A percentile compares a stretch with the other conserved stretches of the same genome.
Conservation (phyloP, 2,329 filamentous ascomycete species). For the Trichophyton rubrum region DNA sequence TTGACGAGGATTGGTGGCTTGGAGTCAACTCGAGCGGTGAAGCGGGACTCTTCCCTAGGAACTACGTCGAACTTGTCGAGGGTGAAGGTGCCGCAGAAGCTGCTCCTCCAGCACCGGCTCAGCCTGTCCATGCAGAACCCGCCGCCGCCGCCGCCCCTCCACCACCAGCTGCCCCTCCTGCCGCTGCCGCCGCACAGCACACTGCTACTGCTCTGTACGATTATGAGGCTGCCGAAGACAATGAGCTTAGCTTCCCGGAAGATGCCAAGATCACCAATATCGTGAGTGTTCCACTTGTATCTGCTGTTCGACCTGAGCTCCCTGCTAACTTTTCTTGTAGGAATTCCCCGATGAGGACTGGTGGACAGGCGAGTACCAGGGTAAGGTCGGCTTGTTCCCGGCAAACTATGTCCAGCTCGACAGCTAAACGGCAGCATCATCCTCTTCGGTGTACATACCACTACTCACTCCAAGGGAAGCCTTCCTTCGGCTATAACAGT, state of each 20-base stretch:
- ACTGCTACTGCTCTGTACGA: conserved; percentile 84
- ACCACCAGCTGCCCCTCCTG: conserved; percentile 23
- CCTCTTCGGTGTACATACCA: background rate
- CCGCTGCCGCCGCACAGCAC: conserved; percentile 32
- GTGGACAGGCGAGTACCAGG: conserved; percentile 85
- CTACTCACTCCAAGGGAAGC: background rate
- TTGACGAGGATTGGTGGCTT: conserved; percentile 98
- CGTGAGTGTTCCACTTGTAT: conserved; percentile 38
- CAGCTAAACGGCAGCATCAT: conserved; percentile 16
- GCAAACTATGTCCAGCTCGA: conserved; percentile 39
- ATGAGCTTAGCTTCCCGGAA: conserved; percentile 75
- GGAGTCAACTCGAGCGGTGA: conserved; percentile 77
- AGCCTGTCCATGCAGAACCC: conserved; percentile 22
- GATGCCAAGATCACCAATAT: conserved; percentile 69
- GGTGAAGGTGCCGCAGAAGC: conserved; percentile 22
- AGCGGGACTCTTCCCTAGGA: conserved; percentile 84
- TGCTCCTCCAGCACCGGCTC: conserved; percentile 27
- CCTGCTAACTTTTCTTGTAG: conserved; percentile 30
- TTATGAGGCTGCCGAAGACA: conserved; percentile 94
- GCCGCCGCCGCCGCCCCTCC: conserved; percentile 19
- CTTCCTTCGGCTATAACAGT: background rate
- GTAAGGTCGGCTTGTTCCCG: conserved; percentile 68
- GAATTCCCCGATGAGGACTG: conserved; percentile 98
- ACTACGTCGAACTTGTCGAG: conserved; percentile 79
- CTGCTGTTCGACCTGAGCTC: background rate